These are phyloP conservation scores for Agrostemma githago DNA, from an alignment of 148 eudicot species.

Conservation along the genomic window DNA sequence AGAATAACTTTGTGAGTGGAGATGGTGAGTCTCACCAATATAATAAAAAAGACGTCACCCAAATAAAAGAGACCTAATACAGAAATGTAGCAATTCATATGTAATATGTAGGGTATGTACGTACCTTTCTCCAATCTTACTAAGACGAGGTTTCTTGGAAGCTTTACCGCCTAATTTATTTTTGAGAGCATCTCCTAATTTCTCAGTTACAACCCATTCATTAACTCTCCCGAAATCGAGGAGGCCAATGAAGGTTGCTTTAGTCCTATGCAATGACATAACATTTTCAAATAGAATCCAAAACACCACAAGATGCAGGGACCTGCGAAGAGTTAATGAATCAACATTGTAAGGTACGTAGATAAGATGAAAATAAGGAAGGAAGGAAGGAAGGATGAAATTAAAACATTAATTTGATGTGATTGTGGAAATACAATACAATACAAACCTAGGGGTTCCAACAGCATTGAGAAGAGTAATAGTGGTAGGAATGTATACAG, in stretches of 20 bases:
- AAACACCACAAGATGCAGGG: constrained; percentile 55
- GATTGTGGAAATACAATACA: no score
- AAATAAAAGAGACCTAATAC: no score
- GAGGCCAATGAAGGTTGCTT: constrained; percentile 77
- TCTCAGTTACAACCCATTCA: constrained; percentile 92
- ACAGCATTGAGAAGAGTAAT: constrained; percentile 77
- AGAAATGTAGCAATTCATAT: no score
- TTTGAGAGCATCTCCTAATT: constrained; percentile 65
- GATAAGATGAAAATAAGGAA: not conserved
- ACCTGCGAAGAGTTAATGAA: constrained; percentile 32
- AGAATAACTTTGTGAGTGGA: no score
- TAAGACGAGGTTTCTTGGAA: constrained; percentile 32
- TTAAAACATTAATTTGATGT: no score
- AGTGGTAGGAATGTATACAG: constrained; percentile 61
- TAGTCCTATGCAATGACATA: constrained; percentile 80
- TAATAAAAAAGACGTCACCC: no score
- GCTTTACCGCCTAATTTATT: constrained; percentile 32
- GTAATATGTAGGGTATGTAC: no score
- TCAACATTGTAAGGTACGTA: not conserved
- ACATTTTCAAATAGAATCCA: constrained; percentile 93
- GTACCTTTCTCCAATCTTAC: constrained; percentile 53
- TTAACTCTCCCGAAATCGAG: constrained; percentile 64
- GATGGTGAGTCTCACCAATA: no score
- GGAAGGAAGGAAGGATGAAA: no score
- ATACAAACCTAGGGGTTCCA: constrained; percentile 65